Percentiles rank a stretch among this genome's conserved stretches.
phyloP scores from a whole-genome alignment of 2,329 filamentous ascomycete genomes.

The Ophioceras dolichostomum region DNA sequence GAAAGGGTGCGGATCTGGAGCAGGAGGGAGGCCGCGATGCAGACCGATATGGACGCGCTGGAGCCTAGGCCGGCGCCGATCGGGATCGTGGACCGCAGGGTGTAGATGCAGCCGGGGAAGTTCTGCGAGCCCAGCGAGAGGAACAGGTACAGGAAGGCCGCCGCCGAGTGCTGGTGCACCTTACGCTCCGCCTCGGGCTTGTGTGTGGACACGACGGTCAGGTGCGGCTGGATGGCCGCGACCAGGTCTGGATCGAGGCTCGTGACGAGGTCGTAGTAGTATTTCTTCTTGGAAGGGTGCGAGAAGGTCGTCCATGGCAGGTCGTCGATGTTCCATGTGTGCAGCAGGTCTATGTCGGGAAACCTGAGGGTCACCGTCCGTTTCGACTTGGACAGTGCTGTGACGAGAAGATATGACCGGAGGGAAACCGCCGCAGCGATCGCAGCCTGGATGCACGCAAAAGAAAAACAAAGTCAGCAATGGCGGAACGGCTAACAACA shows the following conservation, averaged over 20 bases:
- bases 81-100: constrained; percentile 84
- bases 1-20: constrained; percentile 80
- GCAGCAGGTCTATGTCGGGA: constrained; percentile 76
- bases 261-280: constrained; percentile 84
- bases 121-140: constrained; percentile 70
- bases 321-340: constrained; percentile 89
- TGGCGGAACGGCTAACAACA: too few species aligned
- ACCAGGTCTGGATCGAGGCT: constrained; percentile 73
- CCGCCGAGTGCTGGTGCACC: constrained; percentile 71
- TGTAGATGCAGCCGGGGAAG: constrained; percentile 76
- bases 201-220: constrained; percentile 55
- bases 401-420: constrained; percentile 92
- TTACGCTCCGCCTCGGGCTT: constrained; percentile 63
- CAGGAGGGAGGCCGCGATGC: constrained; percentile 71
- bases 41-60: constrained; percentile 89
- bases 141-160: constrained; percentile 86
- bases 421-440: constrained; percentile 93
- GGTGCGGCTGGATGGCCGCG: constrained; percentile 67
- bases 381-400: constrained; percentile 82
- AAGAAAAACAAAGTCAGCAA: too few species aligned
- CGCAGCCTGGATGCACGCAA: constrained; percentile 65
- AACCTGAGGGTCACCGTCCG: constrained; percentile 82
- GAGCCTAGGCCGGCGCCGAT: constrained; percentile 86
- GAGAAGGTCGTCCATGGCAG: constrained; percentile 80
- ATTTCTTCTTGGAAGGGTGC: constrained; percentile 76